phyloP scores from a whole-genome alignment of 768 basidiomycete genomes.

The Flagelloscypha sp. region DNA sequence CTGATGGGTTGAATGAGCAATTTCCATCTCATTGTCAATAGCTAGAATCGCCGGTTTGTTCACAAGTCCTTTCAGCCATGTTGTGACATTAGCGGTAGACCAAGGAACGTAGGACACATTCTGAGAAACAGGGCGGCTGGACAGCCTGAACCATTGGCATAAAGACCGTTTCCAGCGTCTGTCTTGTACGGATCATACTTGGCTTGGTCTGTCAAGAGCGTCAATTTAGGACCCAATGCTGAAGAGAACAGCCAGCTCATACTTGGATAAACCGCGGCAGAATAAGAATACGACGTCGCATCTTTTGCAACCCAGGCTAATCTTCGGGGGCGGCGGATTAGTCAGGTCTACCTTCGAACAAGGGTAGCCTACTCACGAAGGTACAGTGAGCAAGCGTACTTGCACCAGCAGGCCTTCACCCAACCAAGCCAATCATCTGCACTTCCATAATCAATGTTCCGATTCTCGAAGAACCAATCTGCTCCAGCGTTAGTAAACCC shows the following conservation, averaged over 20 bases:
- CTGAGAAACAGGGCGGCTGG: slow-evolving; percentile 31
- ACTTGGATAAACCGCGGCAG: slow-evolving; percentile 36
- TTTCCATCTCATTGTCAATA: slow-evolving; percentile 53
- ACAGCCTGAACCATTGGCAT: slow-evolving; percentile 40
- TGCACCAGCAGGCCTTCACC: slow-evolving; percentile 37
- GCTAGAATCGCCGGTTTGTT: slow-evolving; percentile 42
- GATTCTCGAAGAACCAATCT: slow-evolving; percentile 53
- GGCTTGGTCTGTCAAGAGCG: slow-evolving; percentile 27
- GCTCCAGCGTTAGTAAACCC: slow-evolving; percentile 45
- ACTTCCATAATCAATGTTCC: slow-evolving; percentile 27
- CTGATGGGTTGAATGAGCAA: slow-evolving; percentile 43
- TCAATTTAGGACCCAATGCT: not conserved
- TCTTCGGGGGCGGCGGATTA: slow-evolving; percentile 18
- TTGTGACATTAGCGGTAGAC: slow-evolving; percentile 35
- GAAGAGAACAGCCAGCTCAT: slow-evolving; percentile 4
- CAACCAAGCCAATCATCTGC: slow-evolving; percentile 45
- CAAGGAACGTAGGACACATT: slow-evolving; percentile 36
- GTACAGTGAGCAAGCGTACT: slow-evolving; percentile 36
- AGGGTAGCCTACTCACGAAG: slow-evolving; percentile 30
- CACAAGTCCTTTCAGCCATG: slow-evolving; percentile 36
- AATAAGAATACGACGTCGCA: slow-evolving; percentile 43
- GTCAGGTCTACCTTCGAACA: not conserved
- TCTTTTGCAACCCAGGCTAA: slow-evolving; percentile 54
- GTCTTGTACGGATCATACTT: slow-evolving; percentile 39
- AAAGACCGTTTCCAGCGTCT: slow-evolving; percentile 41